These are phyloP conservation scores for Nyctanthes arbortristis DNA, from an alignment of 257 asterid species.

Conservation along the genomic window DNA sequence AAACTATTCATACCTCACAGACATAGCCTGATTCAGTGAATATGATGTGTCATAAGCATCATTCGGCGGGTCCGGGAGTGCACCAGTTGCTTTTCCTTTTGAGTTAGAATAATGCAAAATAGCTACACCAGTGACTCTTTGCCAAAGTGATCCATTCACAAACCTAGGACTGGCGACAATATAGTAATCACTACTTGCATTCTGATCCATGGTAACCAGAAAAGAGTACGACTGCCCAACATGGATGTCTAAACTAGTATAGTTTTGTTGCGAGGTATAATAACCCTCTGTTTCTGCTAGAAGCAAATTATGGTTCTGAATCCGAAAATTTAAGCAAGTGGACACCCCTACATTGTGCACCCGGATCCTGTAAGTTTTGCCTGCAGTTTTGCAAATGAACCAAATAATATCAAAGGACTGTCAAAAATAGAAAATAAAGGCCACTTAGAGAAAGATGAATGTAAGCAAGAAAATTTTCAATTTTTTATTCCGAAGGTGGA, in stretches of 20 bases:
- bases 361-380: conserved; percentile 80
- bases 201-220: conserved; percentile 88
- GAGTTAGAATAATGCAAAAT: conserved; percentile 87
- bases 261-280: conserved; percentile 84
- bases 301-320: conserved; percentile 82
- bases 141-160: conserved; percentile 82
- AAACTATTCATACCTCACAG: conserved; percentile 58
- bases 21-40: conserved; percentile 79
- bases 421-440: not conserved
- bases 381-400: conserved; percentile 41
- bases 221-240: conserved; percentile 92
- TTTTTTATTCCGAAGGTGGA: not conserved
- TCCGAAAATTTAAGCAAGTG: conserved; percentile 79
- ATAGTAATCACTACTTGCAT: conserved; percentile 94
- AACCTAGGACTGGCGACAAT: conserved; percentile 92
- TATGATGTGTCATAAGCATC: conserved; percentile 61
- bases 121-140: conserved; percentile 90
- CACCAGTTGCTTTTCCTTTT: conserved; percentile 64
- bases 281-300: conserved; percentile 91
- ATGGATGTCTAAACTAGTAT: conserved; percentile 74
- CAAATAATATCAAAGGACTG: not conserved
- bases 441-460: not conserved
- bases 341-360: conserved; percentile 92
- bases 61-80: conserved; percentile 92
- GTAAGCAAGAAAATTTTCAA: not conserved